A percentile compares a stretch with the other conserved stretches of the same genome.
Conservation (phyloP, 139 green algal species). For the Closterium sp. region DNA sequence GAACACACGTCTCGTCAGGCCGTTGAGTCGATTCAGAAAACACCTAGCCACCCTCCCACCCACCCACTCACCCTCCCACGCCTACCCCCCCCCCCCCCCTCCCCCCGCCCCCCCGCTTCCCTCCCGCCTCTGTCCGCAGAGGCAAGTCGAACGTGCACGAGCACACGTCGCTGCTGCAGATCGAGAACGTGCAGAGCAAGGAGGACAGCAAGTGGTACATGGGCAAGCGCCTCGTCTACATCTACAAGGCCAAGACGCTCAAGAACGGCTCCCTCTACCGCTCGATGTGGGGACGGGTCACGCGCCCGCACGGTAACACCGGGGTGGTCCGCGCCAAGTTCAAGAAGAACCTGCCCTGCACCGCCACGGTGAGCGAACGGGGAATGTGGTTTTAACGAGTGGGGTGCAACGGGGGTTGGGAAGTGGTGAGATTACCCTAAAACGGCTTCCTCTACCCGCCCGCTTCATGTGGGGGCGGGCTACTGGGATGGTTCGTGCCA, state of each 20-base stretch:
- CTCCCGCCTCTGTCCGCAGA: slow-evolving; percentile 3
- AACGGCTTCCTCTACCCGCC: background rate
- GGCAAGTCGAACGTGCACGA: slow-evolving; percentile 53
- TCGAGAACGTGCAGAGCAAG: slow-evolving; percentile 85
- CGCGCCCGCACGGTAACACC: slow-evolving; percentile 81
- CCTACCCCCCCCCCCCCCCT: no score
- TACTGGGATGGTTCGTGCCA: slow-evolving; percentile 81
- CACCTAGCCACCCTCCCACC: no score
- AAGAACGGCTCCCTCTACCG: slow-evolving; percentile 89
- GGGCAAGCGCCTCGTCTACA: slow-evolving; percentile 95
- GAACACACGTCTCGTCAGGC: background rate
- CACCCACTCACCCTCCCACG: no score
- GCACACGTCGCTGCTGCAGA: slow-evolving; percentile 73
- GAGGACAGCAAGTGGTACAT: slow-evolving; percentile 92
- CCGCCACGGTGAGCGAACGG: slow-evolving; percentile 54
- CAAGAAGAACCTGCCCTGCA: slow-evolving; percentile 84
- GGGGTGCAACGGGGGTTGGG: background rate
- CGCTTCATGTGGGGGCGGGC: background rate
- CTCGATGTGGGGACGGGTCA: slow-evolving; percentile 91
- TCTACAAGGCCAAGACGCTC: slow-evolving; percentile 98
- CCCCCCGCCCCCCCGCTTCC: background rate
- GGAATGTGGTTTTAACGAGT: background rate
- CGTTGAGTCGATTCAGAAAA: background rate
- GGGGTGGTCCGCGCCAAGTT: slow-evolving; percentile 94
- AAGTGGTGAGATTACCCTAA: background rate